Percentiles rank a stretch among this genome's conserved stretches.
phyloP scores from a whole-genome alignment of 2,329 filamentous ascomycete genomes.

The Aspergillus candidus region DNA sequence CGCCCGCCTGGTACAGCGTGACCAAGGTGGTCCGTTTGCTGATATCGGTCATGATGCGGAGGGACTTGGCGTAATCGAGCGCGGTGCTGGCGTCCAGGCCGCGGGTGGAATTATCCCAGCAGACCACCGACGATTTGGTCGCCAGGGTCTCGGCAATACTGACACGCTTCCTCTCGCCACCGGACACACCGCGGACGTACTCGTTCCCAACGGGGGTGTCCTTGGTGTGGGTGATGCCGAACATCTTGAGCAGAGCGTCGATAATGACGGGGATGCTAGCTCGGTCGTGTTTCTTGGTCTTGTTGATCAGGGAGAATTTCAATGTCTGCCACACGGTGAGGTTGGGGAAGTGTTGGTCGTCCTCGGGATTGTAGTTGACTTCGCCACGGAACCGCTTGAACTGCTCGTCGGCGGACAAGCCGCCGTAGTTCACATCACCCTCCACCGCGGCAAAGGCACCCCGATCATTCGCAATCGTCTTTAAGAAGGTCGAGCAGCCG shows the following conservation, averaged over 20 bases:
- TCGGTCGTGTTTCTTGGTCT: conserved; percentile 62
- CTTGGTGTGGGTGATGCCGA: conserved; percentile 69
- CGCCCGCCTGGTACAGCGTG: conserved; percentile 65
- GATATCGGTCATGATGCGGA: conserved; percentile 69
- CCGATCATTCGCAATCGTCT: conserved; percentile 66
- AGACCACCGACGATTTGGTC: conserved; percentile 65
- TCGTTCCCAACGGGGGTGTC: conserved; percentile 72
- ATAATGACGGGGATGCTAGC: conserved; percentile 63
- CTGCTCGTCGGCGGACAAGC: conserved; percentile 62
- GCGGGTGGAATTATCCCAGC: conserved; percentile 75
- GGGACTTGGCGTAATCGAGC: conserved; percentile 66
- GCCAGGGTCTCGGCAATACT: conserved; percentile 72
- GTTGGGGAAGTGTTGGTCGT: conserved; percentile 67
- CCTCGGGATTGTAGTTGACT: conserved; percentile 72
- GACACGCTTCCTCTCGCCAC: conserved; percentile 74
- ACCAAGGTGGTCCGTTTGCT: conserved; percentile 65
- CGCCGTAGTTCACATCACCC: conserved; percentile 67
- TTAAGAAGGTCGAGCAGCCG: conserved; percentile 72
- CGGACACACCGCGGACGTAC: conserved; percentile 65
- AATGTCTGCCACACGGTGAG: conserved; percentile 74
- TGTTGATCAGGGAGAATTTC: conserved; percentile 67
- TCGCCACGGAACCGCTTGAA: conserved; percentile 65
- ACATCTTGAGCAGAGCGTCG: conserved; percentile 66
- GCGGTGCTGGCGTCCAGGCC: conserved; percentile 76
- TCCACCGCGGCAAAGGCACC: conserved; percentile 59